phyloP scores from a whole-genome alignment of 345 rosid species.

The Rhizophora mangle region DNA sequence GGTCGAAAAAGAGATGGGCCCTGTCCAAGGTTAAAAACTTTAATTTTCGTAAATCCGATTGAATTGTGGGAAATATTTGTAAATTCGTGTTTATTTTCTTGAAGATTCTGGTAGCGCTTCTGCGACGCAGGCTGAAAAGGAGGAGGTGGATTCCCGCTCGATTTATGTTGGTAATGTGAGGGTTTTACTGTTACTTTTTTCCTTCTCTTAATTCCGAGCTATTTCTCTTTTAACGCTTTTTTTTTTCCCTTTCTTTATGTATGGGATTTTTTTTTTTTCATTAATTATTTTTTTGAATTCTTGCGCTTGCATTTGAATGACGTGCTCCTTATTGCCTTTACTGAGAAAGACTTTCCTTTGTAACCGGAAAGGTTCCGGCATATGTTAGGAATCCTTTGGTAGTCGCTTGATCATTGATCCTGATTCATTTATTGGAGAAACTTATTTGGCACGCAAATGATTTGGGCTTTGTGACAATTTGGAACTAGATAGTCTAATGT shows the following conservation, averaged over 20 bases:
- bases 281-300: neutral
- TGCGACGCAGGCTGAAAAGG: conserved; percentile 84
- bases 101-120: conserved; percentile 70
- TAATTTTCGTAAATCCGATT: neutral
- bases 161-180: conserved; percentile 98
- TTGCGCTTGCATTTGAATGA: no score
- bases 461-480: no score
- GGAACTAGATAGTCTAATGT: no score
- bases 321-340: no score
- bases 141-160: conserved; percentile 94
- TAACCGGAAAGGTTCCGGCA: neutral
- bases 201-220: neutral
- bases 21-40: conserved; percentile 67
- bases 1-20: conserved; percentile 98
- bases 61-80: neutral
- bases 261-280: neutral
- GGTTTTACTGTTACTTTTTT: conserved; percentile 24
- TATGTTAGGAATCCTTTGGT: neutral
- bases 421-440: neutral
- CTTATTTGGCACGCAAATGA: no score
- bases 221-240: neutral
- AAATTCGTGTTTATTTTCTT: conserved; percentile 1
- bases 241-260: neutral
- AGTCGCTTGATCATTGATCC: neutral
- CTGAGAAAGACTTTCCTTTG: neutral